Evolutionary conservation across 495 filamentous ascomycete species (phyloP).

Genomic region (Lasiosphaeriaceae sp.): DNA sequence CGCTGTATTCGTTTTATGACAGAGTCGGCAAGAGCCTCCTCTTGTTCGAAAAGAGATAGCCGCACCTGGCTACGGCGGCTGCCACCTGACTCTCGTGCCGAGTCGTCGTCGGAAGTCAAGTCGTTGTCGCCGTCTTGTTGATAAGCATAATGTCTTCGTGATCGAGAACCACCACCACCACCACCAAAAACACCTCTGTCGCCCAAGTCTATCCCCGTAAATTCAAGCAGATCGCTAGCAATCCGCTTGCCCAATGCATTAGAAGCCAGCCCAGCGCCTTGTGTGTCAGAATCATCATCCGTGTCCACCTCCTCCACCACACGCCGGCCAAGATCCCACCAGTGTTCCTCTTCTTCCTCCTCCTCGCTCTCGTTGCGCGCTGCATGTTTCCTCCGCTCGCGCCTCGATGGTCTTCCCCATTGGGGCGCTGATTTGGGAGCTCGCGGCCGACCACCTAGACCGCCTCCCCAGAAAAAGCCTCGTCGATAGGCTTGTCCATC

Average conservation of each 20-base stretch:
- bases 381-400: conserved; percentile 61
- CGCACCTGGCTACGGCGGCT: conserved; percentile 44
- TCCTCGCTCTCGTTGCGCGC: conserved; percentile 54
- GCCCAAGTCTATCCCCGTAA: conserved; percentile 58
- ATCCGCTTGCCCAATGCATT: conserved; percentile 38
- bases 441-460: conserved; percentile 99
- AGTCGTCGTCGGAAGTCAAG: conserved; percentile 49
- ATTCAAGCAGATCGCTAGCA: conserved; percentile 57
- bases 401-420: conserved; percentile 98
- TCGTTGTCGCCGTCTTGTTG: conserved; percentile 37
- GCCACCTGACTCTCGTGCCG: conserved; percentile 53
- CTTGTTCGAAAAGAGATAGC: conserved; percentile 53
- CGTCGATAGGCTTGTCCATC: conserved; percentile 98
- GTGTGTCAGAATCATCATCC: conserved; percentile 57
- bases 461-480: conserved; percentile 99
- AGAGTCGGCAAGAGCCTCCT: conserved; percentile 68
- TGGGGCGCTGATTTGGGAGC: conserved; percentile 91
- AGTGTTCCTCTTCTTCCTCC: conserved; percentile 38
- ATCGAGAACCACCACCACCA: conserved; percentile 42
- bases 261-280: conserved; percentile 51
- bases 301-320: conserved; percentile 69
- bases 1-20: conserved; percentile 73
- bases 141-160: conserved; percentile 40
- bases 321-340: conserved; percentile 40
- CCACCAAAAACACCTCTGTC: conserved; percentile 39